Evolutionary conservation across 805 yeast genomes (phyloP).

Genomic region (Candida loeiensis): DNA sequence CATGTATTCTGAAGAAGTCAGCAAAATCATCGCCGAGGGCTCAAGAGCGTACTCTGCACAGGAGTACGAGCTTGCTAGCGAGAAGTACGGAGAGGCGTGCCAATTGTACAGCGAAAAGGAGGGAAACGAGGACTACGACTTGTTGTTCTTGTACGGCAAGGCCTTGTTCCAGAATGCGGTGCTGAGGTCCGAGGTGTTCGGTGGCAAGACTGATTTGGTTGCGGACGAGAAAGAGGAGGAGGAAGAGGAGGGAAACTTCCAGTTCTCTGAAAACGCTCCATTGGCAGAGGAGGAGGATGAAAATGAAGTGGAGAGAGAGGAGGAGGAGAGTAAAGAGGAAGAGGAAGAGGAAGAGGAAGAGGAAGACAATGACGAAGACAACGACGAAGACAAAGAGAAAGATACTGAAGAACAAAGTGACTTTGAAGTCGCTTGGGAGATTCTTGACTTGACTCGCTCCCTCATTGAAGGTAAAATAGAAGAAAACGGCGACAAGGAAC

Average conservation of each 20-base stretch:
- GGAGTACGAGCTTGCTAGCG: constrained; percentile 66
- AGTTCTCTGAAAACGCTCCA: constrained; percentile 13
- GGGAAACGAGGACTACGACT: constrained; percentile 67
- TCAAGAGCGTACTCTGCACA: constrained; percentile 61
- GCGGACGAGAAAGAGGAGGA: constrained; percentile 17
- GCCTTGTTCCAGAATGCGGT: constrained; percentile 78
- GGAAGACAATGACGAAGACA: constrained; percentile 19
- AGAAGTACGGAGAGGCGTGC: constrained; percentile 71
- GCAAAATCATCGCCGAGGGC: constrained; percentile 54
- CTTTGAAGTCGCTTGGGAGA: constrained; percentile 87
- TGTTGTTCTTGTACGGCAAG: constrained; percentile 73
- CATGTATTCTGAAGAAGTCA: constrained; percentile 39
- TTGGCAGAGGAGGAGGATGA: constrained; percentile 18
- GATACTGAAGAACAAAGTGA: constrained; percentile 54
- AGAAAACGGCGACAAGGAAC: constrained; percentile 11
- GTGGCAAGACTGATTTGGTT: constrained; percentile 39
- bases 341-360: constrained; percentile 16
- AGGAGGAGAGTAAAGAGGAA: constrained; percentile 20
- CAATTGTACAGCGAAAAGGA: constrained; percentile 46
- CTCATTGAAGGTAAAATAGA: constrained; percentile 50
- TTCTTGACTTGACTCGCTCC: constrained; percentile 73
- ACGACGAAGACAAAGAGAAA: constrained; percentile 21
- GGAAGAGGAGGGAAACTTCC: constrained; percentile 23
- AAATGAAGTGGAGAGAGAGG: constrained; percentile 21
- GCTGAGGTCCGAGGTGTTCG: constrained; percentile 70